phyloP scores from a whole-genome alignment of 2,329 filamentous ascomycete genomes.

The Epichloe uncinata region DNA sequence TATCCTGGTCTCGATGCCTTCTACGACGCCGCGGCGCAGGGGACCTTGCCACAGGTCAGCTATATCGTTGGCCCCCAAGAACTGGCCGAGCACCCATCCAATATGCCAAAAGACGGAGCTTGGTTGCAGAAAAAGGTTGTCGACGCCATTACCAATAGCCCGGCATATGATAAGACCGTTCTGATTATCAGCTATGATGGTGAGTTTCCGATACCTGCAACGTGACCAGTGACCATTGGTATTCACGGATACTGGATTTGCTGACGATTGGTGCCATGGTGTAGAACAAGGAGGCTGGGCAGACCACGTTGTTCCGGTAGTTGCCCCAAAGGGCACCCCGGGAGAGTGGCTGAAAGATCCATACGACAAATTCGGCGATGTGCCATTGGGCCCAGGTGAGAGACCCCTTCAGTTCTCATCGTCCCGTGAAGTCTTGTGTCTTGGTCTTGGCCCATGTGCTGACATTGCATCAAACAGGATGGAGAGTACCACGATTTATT shows the following conservation, averaged over 20 bases:
- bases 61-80: constrained; percentile 41
- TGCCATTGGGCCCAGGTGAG: constrained; percentile 17
- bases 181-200: constrained; percentile 39
- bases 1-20: constrained; percentile 34
- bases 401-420: not conserved
- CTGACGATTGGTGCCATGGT: not conserved
- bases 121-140: constrained; percentile 42
- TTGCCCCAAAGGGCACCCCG: constrained; percentile 30
- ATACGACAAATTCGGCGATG: constrained; percentile 13
- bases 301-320: constrained; percentile 36
- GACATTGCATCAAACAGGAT: constrained; percentile 11
- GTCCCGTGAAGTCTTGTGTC: no score
- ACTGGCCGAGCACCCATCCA: constrained; percentile 29
- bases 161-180: constrained; percentile 33
- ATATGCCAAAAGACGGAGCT: constrained; percentile 37
- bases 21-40: constrained; percentile 32
- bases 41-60: constrained; percentile 35
- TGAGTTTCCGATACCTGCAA: constrained; percentile 8
- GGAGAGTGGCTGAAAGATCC: constrained; percentile 37
- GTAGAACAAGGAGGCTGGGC: constrained; percentile 40
- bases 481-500: constrained; percentile 38
- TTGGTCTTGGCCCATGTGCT: not conserved
- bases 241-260: not conserved
- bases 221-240: no score
- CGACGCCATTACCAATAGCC: constrained; percentile 33